These are phyloP conservation scores for Euclidium syriacum DNA, from an alignment of 345 rosid genomes.

Conservation along the genomic window DNA sequence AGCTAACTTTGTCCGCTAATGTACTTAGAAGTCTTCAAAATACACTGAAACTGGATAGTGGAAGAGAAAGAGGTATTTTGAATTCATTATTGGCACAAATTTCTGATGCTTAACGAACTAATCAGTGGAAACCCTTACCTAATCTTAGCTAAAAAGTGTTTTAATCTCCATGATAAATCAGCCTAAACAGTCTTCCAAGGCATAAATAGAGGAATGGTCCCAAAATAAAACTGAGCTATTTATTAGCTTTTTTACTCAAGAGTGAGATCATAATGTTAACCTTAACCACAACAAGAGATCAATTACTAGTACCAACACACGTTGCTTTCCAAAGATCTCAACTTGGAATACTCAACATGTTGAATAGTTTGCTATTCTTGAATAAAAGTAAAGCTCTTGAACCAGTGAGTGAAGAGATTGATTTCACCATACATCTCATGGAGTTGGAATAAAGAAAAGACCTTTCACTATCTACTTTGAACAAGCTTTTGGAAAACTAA, in stretches of 20 bases:
- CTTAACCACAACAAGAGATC: not conserved
- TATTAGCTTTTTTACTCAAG: not conserved
- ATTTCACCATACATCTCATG: not conserved
- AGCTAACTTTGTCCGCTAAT: too few species aligned
- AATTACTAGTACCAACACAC: not conserved
- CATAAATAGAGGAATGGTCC: not conserved
- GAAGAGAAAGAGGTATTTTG: too few species aligned
- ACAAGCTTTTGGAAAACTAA: not conserved
- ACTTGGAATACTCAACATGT: not conserved
- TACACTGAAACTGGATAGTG: too few species aligned
- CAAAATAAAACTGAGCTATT: not conserved
- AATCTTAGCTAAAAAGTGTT: not conserved
- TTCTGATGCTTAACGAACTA: not conserved
- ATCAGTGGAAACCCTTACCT: not conserved
- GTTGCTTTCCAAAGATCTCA: not conserved
- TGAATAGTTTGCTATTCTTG: not conserved
- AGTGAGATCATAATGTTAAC: too few species aligned
- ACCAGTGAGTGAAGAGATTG: not conserved
- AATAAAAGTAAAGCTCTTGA: not conserved
- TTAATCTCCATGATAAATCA: not conserved
- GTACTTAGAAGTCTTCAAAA: too few species aligned
- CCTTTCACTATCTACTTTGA: not conserved
- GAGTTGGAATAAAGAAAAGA: not conserved
- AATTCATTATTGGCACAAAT: too few species aligned
- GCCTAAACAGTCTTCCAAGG: not conserved